Evolutionary conservation across 805 yeast species (phyloP).

Genomic region (Metschnikowia orientalis): DNA sequence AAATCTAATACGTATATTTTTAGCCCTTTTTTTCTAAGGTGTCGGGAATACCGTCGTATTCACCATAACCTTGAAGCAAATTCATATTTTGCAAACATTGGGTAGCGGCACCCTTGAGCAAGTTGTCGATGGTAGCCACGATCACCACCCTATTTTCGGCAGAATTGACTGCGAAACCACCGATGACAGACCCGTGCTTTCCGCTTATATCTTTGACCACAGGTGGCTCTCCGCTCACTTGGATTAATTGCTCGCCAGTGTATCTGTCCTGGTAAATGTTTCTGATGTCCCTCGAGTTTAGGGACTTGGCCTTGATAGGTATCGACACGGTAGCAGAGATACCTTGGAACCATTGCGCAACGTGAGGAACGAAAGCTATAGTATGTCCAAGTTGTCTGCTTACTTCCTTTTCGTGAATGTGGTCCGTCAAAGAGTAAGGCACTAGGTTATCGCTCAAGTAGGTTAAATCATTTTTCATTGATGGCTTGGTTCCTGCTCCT

Average conservation of each 20-base stretch:
- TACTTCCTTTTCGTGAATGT: conserved; percentile 93
- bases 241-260: conserved; percentile 78
- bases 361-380: conserved; percentile 94
- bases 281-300: conserved; percentile 79
- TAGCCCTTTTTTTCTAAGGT: conserved; percentile 11
- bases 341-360: conserved; percentile 99
- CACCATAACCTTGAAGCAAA: conserved; percentile 83
- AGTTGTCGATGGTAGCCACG: conserved; percentile 92
- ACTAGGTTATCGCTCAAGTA: conserved; percentile 76
- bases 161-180: conserved; percentile 92
- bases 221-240: conserved; percentile 89
- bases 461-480: conserved; percentile 85
- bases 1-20: too few species aligned
- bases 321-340: conserved; percentile 87
- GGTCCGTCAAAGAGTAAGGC: conserved; percentile 95
- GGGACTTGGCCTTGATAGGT: conserved; percentile 63
- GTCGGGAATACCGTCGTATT: conserved; percentile 91
- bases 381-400: conserved; percentile 70
- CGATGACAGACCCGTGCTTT: conserved; percentile 90
- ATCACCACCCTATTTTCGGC: conserved; percentile 86
- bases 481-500: conserved; percentile 99
- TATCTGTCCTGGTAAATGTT: conserved; percentile 83
- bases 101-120: conserved; percentile 97
- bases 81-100: conserved; percentile 97
- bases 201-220: conserved; percentile 87